phyloP scores from a whole-genome alignment of 148 eudicot species.

The Amaranthus palmeri region DNA sequence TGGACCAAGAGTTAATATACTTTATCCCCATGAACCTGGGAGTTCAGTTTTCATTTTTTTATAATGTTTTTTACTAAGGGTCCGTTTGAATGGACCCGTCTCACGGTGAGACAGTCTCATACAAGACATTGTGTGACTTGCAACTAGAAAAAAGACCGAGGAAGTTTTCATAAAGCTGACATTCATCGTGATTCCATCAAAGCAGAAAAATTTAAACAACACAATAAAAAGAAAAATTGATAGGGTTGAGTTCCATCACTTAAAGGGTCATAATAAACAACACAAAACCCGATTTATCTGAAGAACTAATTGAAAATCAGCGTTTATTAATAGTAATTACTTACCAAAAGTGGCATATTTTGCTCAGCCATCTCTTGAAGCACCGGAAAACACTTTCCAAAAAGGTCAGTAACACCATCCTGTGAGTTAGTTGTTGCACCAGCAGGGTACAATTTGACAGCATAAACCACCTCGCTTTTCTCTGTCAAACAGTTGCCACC shows the following conservation, averaged over 20 bases:
- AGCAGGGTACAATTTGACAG: conserved; percentile 91
- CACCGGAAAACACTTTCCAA: conserved; percentile 85
- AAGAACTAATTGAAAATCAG: too few species aligned
- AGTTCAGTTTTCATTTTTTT: too few species aligned
- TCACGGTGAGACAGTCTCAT: too few species aligned
- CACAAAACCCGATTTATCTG: neutral
- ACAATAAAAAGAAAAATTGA: too few species aligned
- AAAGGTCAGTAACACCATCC: conserved; percentile 94
- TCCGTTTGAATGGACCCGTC: too few species aligned
- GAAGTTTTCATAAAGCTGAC: neutral
- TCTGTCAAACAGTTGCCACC: conserved; percentile 29
- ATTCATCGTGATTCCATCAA: neutral
- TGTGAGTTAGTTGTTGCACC: conserved; percentile 99
- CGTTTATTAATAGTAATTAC: neutral
- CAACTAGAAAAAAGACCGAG: neutral
- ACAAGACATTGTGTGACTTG: too few species aligned
- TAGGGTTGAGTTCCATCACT: too few species aligned
- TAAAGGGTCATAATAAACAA: neutral
- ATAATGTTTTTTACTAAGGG: too few species aligned
- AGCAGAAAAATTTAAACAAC: neutral
- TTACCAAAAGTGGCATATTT: conserved; percentile 83
- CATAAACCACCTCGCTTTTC: conserved; percentile 78
- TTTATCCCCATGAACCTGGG: too few species aligned
- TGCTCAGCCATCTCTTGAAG: conserved; percentile 89
- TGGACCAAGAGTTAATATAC: neutral